These are phyloP conservation scores for Ceratocystis eucalypticola DNA, from an alignment of 2,329 filamentous ascomycete species.

Conservation along the genomic window DNA sequence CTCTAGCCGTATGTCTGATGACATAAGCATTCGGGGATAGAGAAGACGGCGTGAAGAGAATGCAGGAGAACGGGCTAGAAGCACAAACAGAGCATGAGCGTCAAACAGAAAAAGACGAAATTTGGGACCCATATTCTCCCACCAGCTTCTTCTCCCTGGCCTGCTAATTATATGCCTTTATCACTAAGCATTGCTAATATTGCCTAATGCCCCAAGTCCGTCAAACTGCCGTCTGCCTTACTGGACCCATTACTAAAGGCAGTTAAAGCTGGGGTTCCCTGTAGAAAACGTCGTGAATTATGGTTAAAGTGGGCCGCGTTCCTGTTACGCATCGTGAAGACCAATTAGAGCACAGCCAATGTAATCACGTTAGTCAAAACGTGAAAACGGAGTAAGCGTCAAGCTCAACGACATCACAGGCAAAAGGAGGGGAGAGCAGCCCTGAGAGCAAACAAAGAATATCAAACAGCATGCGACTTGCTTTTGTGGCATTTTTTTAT, in stretches of 20 bases:
- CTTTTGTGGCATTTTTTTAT: too few relatives aligned
- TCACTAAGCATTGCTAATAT: background rate
- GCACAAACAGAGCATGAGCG: background rate
- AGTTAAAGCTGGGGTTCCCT: conserved; percentile 1
- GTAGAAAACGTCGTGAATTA: background rate
- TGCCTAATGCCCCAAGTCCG: background rate
- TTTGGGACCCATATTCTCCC: background rate
- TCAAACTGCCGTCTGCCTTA: background rate
- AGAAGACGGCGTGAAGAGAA: background rate
- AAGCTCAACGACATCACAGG: background rate
- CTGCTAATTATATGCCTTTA: background rate
- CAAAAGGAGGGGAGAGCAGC: background rate
- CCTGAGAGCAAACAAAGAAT: background rate
- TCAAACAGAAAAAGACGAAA: background rate
- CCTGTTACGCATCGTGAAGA: background rate
- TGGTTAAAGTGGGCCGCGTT: background rate
- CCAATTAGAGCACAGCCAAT: conserved; percentile 4
- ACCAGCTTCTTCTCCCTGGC: background rate
- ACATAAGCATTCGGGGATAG: background rate
- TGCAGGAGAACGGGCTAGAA: background rate
- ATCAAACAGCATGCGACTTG: background rate
- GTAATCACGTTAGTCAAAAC: conserved; percentile 4
- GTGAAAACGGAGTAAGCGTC: background rate
- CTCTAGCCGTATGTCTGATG: background rate
- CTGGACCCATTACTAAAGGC: background rate